Evolutionary conservation across 306 rosid species (phyloP).

Genomic region (Medicago truncatula): DNA sequence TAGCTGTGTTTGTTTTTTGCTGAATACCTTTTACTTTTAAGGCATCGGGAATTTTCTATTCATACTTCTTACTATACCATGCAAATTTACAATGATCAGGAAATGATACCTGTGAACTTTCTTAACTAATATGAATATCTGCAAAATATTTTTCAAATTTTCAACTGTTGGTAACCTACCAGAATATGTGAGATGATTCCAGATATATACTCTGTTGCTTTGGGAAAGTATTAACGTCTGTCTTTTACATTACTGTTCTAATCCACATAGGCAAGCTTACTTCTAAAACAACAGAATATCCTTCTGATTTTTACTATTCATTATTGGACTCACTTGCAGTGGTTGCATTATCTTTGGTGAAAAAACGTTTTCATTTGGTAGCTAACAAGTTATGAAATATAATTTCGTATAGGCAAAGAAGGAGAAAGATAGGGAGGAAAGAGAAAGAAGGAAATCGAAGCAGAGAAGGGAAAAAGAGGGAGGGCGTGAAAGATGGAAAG

Average conservation of each 20-base stretch:
- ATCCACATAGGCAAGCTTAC: background rate
- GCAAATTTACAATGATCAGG: background rate
- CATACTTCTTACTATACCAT: background rate
- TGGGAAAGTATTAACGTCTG: background rate
- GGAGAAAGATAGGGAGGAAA: constrained; percentile 86
- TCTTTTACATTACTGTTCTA: background rate
- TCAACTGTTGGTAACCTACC: background rate
- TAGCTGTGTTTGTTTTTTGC: background rate
- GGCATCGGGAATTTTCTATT: background rate
- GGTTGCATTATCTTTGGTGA: constrained; percentile 1
- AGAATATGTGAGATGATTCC: background rate
- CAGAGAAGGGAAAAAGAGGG: constrained; percentile 77
- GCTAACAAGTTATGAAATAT: constrained; percentile 31
- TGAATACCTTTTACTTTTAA: background rate
- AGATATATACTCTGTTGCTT: background rate
- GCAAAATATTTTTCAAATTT: no score
- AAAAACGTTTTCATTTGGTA: background rate
- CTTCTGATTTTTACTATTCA: background rate
- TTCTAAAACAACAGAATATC: background rate
- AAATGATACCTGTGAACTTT: background rate
- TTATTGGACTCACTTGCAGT: background rate
- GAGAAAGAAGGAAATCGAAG: constrained; percentile 70
- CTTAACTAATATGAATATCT: background rate
- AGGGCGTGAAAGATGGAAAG: constrained; percentile 71
- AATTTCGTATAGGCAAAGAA: constrained; percentile 66